Percentiles rank a stretch among this genome's conserved stretches.
Evolutionary conservation across 2,329 filamentous ascomycete species (phyloP).

Genomic region (Grosmannia penicillata): DNA sequence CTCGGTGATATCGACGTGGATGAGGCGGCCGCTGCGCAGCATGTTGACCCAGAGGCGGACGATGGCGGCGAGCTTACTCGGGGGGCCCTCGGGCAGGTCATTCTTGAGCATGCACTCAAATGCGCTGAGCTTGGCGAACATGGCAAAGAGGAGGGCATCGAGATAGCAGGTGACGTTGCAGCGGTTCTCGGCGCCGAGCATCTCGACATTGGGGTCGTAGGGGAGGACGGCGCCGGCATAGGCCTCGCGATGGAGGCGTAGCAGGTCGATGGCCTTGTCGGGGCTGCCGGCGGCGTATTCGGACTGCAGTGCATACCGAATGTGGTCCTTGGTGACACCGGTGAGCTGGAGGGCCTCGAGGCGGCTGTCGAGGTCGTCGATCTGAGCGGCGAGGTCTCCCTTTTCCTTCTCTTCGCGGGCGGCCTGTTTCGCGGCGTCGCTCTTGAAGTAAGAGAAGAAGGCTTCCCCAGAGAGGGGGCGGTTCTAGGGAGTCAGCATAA

Average conservation of each 20-base stretch:
- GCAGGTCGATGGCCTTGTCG: conserved; percentile 60
- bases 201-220: conserved; percentile 55
- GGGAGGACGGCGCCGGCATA: conserved; percentile 63
- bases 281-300: conserved; percentile 53
- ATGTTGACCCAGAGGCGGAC: conserved; percentile 89
- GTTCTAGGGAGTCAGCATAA: conserved; percentile 19
- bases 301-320: conserved; percentile 40
- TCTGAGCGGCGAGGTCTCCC: conserved; percentile 19
- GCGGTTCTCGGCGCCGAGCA: conserved; percentile 78
- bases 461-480: conserved; percentile 39
- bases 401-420: conserved; percentile 38
- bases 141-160: conserved; percentile 81
- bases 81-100: conserved; percentile 55
- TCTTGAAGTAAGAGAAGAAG: conserved; percentile 50
- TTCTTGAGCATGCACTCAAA: conserved; percentile 90
- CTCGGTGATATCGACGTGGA: conserved; percentile 56
- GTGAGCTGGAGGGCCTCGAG: conserved; percentile 30
- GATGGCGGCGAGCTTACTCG: conserved; percentile 60
- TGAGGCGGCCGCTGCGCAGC: conserved; percentile 69
- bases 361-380: conserved; percentile 24
- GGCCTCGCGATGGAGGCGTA: conserved; percentile 67
- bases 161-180: conserved; percentile 86
- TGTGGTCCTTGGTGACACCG: conserved; percentile 39
- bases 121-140: conserved; percentile 81
- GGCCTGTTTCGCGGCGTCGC: conserved; percentile 39